Evolutionary conservation across 2,329 filamentous ascomycete species (phyloP).

Genomic region (Fusarium multiceps): DNA sequence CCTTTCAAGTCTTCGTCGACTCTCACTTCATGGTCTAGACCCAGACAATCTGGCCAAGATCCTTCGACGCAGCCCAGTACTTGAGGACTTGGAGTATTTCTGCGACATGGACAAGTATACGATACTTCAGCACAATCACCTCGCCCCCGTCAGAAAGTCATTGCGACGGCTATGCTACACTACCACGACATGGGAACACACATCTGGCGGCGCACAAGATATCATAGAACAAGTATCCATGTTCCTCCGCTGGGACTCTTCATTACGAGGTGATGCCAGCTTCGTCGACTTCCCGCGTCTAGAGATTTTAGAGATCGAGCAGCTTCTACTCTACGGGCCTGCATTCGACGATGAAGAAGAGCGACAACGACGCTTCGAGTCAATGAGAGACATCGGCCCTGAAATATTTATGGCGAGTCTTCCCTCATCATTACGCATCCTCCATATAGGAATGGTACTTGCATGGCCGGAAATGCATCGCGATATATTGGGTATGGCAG

Average conservation of each 20-base stretch:
- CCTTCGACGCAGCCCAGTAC: conserved; percentile 38
- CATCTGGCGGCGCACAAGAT: conserved; percentile 38
- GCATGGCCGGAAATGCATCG: conserved; percentile 45
- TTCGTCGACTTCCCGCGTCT: conserved; percentile 45
- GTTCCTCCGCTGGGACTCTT: conserved; percentile 43
- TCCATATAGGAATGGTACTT: conserved; percentile 45
- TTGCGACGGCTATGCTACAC: conserved; percentile 44
- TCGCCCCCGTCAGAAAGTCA: conserved; percentile 31
- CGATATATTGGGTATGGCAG: conserved; percentile 39
- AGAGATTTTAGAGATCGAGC: conserved; percentile 45
- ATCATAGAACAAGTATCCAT: conserved; percentile 41
- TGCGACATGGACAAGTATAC: conserved; percentile 48
- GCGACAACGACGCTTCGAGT: conserved; percentile 29
- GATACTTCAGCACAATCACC: conserved; percentile 40
- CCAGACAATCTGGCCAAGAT: conserved; percentile 45
- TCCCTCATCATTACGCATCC: conserved; percentile 37
- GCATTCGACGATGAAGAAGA: conserved; percentile 43
- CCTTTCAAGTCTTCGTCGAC: conserved; percentile 39
- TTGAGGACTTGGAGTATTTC: conserved; percentile 46
- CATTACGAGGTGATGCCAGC: conserved; percentile 40
- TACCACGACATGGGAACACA: conserved; percentile 43
- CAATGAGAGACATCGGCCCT: conserved; percentile 32
- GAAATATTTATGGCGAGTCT: conserved; percentile 45
- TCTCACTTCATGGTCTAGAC: conserved; percentile 44
- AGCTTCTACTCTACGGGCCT: conserved; percentile 44